Percentiles rank a stretch among this genome's conserved stretches.
phyloP scores from a whole-genome alignment of 2,329 filamentous ascomycete species.

The Dryadomyces sulphureus region DNA sequence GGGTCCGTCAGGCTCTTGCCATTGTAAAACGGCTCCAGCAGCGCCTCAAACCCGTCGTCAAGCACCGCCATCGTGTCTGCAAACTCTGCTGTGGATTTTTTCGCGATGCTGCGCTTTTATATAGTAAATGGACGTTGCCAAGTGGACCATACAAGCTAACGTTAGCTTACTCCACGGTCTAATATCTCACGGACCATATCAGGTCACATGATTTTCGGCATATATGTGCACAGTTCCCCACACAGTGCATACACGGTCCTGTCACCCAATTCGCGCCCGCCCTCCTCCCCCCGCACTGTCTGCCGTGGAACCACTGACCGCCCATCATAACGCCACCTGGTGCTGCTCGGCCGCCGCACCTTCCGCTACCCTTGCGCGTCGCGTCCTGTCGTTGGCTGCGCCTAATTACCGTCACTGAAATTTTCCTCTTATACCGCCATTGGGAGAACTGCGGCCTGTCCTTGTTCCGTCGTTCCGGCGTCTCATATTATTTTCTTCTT shows the following conservation, averaged over 20 bases:
- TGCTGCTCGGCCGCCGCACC: neutral
- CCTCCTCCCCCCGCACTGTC: too few relatives aligned
- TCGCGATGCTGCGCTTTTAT: too few relatives aligned
- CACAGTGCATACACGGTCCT: too few relatives aligned
- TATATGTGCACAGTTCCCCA: too few relatives aligned
- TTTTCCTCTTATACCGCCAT: neutral
- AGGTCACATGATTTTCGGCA: too few relatives aligned
- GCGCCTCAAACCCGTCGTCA: constrained; percentile 51
- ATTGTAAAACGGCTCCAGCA: constrained; percentile 53
- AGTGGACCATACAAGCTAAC: too few relatives aligned
- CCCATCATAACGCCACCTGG: constrained; percentile 2
- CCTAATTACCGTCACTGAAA: too few relatives aligned
- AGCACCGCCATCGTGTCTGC: constrained; percentile 30
- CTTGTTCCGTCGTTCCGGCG: neutral
- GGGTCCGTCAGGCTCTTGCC: constrained; percentile 52
- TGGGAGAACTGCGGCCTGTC: too few relatives aligned
- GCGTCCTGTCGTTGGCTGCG: neutral
- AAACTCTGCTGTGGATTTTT: neutral
- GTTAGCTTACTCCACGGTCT: too few relatives aligned
- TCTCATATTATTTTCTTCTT: neutral
- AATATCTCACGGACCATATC: too few relatives aligned
- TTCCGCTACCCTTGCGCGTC: neutral
- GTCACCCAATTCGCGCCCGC: too few relatives aligned
- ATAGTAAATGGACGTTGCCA: too few relatives aligned
- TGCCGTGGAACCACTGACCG: neutral